phyloP scores from a whole-genome alignment of 345 rosid genomes.

The Eucalyptus sp. region DNA sequence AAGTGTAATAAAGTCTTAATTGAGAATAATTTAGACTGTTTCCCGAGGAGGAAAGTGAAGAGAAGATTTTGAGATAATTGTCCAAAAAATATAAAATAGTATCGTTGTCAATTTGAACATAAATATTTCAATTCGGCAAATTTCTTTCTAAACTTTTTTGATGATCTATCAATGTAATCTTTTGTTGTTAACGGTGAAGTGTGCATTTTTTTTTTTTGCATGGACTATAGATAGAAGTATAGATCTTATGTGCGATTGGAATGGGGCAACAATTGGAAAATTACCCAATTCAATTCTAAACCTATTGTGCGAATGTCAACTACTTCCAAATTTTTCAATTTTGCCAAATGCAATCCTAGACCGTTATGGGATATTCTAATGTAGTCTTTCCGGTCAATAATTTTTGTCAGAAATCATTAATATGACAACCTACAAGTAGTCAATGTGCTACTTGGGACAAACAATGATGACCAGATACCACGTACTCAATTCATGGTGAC shows the following conservation, averaged over 20 bases:
- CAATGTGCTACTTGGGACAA: accelerated
- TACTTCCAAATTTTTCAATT: neutral
- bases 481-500: accelerated
- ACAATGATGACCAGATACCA: neutral
- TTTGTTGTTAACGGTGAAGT: accelerated
- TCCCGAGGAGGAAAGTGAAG: neutral
- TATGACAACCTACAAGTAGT: neutral
- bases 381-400: neutral
- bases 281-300: neutral
- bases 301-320: neutral
- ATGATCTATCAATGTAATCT: too few species aligned
- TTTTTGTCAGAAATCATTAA: accelerated
- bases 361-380: accelerated
- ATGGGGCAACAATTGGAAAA: neutral
- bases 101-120: too few species aligned
- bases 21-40: too few species aligned
- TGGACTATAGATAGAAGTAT: neutral
- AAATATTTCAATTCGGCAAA: neutral
- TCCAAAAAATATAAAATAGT: too few species aligned
- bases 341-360: neutral
- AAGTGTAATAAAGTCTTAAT: too few species aligned
- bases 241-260: accelerated
- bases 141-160: too few species aligned
- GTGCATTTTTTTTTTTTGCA: neutral
- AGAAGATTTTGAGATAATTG: neutral